A percentile compares a stretch with the other conserved stretches of the same genome.
phyloP scores from a whole-genome alignment of 2,329 filamentous ascomycete genomes.

The Ilyonectria destructans region DNA sequence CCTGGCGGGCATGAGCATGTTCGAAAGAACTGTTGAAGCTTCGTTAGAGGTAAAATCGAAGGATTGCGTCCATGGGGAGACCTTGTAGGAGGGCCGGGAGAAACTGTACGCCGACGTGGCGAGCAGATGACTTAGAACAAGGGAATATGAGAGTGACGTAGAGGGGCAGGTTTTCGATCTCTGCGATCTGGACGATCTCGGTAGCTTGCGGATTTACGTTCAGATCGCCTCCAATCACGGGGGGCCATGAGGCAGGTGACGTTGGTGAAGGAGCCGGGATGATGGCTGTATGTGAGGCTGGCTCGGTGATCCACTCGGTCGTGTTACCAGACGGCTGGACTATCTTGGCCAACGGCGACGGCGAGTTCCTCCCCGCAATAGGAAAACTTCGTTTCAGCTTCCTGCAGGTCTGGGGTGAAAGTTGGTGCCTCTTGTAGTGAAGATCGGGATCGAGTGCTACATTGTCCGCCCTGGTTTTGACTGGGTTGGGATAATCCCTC shows the following conservation, averaged over 20 bases:
- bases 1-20: constrained; percentile 29
- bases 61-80: constrained; percentile 43
- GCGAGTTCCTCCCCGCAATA: constrained; percentile 22
- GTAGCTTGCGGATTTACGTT: constrained; percentile 19
- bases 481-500: constrained; percentile 18
- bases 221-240: constrained; percentile 45
- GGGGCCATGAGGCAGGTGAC: constrained; percentile 32
- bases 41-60: constrained; percentile 39
- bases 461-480: constrained; percentile 10
- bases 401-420: constrained; percentile 13
- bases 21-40: constrained; percentile 35
- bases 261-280: constrained; percentile 40
- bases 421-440: not conserved
- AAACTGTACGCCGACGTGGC: constrained; percentile 43
- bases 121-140: constrained; percentile 35
- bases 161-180: constrained; percentile 18
- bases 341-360: constrained; percentile 12
- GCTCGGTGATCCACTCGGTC: constrained; percentile 39
- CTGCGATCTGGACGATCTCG: constrained; percentile 44
- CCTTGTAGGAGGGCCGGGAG: constrained; percentile 45
- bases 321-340: constrained; percentile 25
- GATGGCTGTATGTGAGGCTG: constrained; percentile 49
- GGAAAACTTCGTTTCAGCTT: constrained; percentile 12
- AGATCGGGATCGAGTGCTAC: constrained; percentile 7
- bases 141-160: constrained; percentile 43